These are phyloP conservation scores for Camellia japonica DNA, from an alignment of 148 eudicot species.

Conservation along the genomic window DNA sequence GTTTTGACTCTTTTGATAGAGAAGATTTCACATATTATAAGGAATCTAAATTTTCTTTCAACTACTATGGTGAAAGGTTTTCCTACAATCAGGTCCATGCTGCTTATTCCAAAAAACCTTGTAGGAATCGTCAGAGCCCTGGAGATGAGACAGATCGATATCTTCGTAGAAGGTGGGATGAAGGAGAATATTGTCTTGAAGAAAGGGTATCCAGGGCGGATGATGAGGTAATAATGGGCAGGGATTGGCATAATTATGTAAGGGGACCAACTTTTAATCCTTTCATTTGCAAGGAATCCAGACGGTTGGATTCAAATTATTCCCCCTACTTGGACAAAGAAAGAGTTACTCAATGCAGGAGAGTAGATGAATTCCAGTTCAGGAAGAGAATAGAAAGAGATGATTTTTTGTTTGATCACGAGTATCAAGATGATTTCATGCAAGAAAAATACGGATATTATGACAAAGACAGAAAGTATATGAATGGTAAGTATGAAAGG, in stretches of 20 bases:
- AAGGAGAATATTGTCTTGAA: conserved; percentile 10
- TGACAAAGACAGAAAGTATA: conserved; percentile 15
- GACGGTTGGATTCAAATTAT: conserved; percentile 14
- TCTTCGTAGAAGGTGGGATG: conserved; percentile 9
- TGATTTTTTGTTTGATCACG: conserved; percentile 1
- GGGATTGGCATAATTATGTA: conserved; percentile 19
- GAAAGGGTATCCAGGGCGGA: conserved; percentile 7
- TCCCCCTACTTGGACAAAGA: conserved; percentile 10
- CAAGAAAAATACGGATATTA: conserved; percentile 16
- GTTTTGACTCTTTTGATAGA: conserved; percentile 7
- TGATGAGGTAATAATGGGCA: conserved; percentile 11
- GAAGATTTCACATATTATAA: conserved; percentile 11
- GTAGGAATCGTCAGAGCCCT: conserved; percentile 7
- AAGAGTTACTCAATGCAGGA: conserved; percentile 15
- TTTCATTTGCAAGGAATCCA: conserved; percentile 14
- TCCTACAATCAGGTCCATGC: conserved; percentile 7
- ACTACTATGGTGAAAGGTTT: conserved; percentile 10
- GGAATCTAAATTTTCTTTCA: conserved; percentile 13
- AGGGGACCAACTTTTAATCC: conserved; percentile 13
- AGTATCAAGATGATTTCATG: conserved; percentile 9
- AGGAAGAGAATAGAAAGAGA: conserved; percentile 9
- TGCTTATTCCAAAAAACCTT: conserved; percentile 12
- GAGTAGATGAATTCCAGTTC: conserved; percentile 15
- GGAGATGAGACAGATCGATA: conserved; percentile 14
- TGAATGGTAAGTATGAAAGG: conserved; percentile 10